Evolutionary conservation across 352 stramenopile genomes (phyloP).

Genomic region (Phytophthora europaea): DNA sequence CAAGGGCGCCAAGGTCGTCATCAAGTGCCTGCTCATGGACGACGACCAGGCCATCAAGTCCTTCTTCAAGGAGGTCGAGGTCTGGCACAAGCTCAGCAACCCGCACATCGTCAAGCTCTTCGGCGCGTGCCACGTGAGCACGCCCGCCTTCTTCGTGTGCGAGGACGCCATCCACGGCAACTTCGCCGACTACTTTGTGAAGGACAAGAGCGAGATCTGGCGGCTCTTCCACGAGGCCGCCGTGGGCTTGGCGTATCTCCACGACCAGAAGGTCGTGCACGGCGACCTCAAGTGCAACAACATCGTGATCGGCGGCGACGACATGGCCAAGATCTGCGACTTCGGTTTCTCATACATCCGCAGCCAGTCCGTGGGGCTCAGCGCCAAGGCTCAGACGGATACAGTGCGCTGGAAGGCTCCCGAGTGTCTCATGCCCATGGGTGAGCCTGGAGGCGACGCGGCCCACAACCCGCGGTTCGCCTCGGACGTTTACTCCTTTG

Average conservation of each 20-base stretch:
- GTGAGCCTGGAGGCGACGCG: background rate
- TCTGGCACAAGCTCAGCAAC: slow-evolving; percentile 5
- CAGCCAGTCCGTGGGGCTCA: slow-evolving; percentile 43
- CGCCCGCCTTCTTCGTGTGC: slow-evolving; percentile 32
- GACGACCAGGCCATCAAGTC: slow-evolving; percentile 4
- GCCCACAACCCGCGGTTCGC: slow-evolving; percentile 38
- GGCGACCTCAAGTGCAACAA: slow-evolving; percentile 92
- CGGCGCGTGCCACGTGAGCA: slow-evolving; percentile 1
- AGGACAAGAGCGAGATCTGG: slow-evolving; percentile 2
- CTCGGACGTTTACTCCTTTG: slow-evolving; percentile 58
- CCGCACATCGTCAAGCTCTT: slow-evolving; percentile 8
- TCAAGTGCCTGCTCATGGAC: slow-evolving; percentile 6
- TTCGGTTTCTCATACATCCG: slow-evolving; percentile 52
- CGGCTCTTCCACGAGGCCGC: background rate
- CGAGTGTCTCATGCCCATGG: slow-evolving; percentile 42
- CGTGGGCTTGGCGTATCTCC: slow-evolving; percentile 57
- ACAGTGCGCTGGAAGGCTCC: slow-evolving; percentile 48
- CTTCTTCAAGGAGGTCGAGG: slow-evolving; percentile 2
- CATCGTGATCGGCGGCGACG: slow-evolving; percentile 65
- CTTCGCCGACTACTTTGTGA: slow-evolving; percentile 3
- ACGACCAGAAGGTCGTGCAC: slow-evolving; percentile 74
- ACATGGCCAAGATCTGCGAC: slow-evolving; percentile 48
- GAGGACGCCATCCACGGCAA: slow-evolving; percentile 4
- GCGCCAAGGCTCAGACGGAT: slow-evolving; percentile 31
- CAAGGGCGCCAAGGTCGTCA: slow-evolving; percentile 16